Conservation (phyloP, 345 rosid genomes). For the Arabis alpina region DNA sequence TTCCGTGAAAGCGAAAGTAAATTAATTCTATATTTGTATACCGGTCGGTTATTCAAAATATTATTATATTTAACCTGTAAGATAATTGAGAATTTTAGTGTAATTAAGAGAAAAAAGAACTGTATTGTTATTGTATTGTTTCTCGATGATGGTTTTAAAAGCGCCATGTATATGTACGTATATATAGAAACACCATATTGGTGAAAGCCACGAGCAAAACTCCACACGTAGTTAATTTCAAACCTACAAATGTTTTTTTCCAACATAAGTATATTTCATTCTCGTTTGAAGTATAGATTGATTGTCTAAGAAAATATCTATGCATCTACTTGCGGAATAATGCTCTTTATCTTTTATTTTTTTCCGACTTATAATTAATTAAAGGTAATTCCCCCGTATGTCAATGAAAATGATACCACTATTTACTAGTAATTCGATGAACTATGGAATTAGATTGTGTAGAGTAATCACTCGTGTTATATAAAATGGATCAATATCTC, state of each 20-base stretch:
- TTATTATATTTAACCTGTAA: background rate
- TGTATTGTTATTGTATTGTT: conserved; percentile 7
- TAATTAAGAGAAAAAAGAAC: background rate
- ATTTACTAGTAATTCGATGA: background rate
- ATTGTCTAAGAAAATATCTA: conserved; percentile 31
- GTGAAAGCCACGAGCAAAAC: conserved; percentile 48
- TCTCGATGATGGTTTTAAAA: conserved; percentile 25
- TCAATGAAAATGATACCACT: background rate
- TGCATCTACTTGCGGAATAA: conserved; percentile 16
- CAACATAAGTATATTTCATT: conserved; percentile 18
- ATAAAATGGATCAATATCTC: background rate
- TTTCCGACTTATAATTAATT: background rate
- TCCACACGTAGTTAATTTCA: conserved; percentile 38
- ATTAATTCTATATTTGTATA: conserved; percentile 1
- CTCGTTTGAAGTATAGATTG: conserved; percentile 4
- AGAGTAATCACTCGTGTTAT: background rate
- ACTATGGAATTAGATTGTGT: background rate
- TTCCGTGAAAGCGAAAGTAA: conserved; percentile 42
- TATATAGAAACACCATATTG: conserved; percentile 37
- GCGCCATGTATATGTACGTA: conserved; percentile 35
- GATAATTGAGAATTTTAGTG: background rate
- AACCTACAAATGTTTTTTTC: conserved; percentile 23
- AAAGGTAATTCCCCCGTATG: background rate
- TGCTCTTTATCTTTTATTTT: background rate
- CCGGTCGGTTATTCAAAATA: background rate